These are phyloP conservation scores for Synchytrium microbalum DNA, from an alignment of 371 early-diverging fungal species.

Conservation along the genomic window DNA sequence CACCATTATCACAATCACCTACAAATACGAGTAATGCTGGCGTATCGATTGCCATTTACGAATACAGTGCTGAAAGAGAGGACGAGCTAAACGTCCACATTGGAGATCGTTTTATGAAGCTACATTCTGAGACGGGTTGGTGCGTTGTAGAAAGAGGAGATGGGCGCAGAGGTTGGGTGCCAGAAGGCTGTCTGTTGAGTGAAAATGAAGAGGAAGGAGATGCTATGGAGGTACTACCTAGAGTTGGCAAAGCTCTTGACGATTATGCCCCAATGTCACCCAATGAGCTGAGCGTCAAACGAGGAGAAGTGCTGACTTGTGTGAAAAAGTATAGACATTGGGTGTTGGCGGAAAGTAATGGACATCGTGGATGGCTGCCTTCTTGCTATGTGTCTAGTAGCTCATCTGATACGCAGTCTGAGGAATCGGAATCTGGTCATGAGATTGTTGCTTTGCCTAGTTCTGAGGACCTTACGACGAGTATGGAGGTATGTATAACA, in stretches of 20 bases:
- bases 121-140: constrained; percentile 46
- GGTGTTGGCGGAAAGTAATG: constrained; percentile 27
- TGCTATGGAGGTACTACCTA: constrained; percentile 12
- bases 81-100: constrained; percentile 52
- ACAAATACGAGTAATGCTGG: constrained; percentile 12
- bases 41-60: constrained; percentile 46
- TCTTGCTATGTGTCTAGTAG: constrained; percentile 24
- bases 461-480: not conserved
- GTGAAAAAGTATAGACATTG: constrained; percentile 37
- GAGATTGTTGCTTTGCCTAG: constrained; percentile 1
- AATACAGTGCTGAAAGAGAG: constrained; percentile 44
- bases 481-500: too few relatives aligned
- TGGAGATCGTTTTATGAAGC: constrained; percentile 50
- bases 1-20: not conserved
- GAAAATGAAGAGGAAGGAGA: constrained; percentile 11
- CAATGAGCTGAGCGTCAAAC: constrained; percentile 45
- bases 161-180: constrained; percentile 48
- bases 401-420: not conserved
- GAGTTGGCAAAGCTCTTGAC: constrained; percentile 42
- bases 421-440: not conserved
- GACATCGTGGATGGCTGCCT: constrained; percentile 34
- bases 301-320: constrained; percentile 42
- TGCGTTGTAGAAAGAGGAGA: constrained; percentile 38
- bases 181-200: constrained; percentile 45
- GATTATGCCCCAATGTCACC: constrained; percentile 41